Conservation (phyloP, 768 basidiomycete species). For the Roridomyces roridus region DNA sequence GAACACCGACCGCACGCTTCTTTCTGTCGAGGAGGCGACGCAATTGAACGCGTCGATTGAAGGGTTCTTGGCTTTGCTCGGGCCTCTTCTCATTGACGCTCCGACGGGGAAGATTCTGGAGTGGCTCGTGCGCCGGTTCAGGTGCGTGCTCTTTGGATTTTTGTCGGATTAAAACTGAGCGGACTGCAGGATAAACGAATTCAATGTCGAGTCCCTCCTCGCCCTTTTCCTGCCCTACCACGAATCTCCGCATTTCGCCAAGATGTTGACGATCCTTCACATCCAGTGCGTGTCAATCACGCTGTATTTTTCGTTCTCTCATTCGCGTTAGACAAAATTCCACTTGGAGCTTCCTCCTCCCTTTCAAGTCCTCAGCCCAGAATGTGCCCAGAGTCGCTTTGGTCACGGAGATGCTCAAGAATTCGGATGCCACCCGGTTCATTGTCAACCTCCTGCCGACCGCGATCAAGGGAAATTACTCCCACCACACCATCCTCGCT, state of each 20-base stretch:
- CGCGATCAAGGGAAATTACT: slow-evolving; percentile 53
- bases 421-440: slow-evolving; percentile 75
- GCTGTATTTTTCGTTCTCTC: not conserved
- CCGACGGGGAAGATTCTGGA: slow-evolving; percentile 87
- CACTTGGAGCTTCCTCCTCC: slow-evolving; percentile 69
- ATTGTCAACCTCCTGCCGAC: slow-evolving; percentile 67
- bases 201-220: slow-evolving; percentile 83
- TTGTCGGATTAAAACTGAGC: not conserved
- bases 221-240: slow-evolving; percentile 93
- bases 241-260: slow-evolving; percentile 92
- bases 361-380: slow-evolving; percentile 80
- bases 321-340: slow-evolving; percentile 56
- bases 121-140: slow-evolving; percentile 93
- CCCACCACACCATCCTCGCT: slow-evolving; percentile 76
- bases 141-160: slow-evolving; percentile 55
- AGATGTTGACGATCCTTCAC: slow-evolving; percentile 88
- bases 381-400: slow-evolving; percentile 75
- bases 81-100: slow-evolving; percentile 81
- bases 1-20: slow-evolving; percentile 77
- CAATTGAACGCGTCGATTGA: slow-evolving; percentile 68
- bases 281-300: slow-evolving; percentile 60
- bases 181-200: slow-evolving; percentile 80
- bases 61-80: slow-evolving; percentile 71
- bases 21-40: slow-evolving; percentile 64
- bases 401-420: slow-evolving; percentile 77